phyloP scores from a whole-genome alignment of 1,139 yeast species.

The Blastobotrys illinoisensis region DNA sequence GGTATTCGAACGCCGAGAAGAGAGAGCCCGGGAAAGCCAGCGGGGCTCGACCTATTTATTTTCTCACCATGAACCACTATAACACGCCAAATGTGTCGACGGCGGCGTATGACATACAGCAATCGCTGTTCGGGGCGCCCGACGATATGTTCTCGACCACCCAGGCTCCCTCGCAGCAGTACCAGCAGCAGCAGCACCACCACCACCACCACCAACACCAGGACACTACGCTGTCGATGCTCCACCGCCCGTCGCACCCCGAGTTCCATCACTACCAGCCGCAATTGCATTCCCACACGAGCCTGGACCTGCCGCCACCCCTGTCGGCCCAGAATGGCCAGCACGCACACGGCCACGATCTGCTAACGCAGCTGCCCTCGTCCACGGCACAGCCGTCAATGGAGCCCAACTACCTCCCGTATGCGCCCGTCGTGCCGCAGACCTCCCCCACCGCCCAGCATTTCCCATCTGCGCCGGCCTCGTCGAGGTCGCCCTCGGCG shows the following conservation, averaged over 20 bases:
- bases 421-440: neutral
- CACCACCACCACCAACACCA: neutral
- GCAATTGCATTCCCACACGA: neutral
- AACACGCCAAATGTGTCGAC: neutral
- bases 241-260: neutral
- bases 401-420: neutral
- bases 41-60: too few relatives aligned
- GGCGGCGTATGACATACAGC: neutral
- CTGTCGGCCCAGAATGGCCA: neutral
- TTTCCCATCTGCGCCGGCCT: neutral
- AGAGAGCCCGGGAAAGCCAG: too few relatives aligned
- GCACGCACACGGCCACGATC: neutral
- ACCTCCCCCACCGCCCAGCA: neutral
- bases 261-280: neutral
- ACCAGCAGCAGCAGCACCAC: neutral
- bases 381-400: neutral
- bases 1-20: too few relatives aligned
- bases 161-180: neutral
- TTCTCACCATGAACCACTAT: neutral
- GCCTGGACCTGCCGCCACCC: neutral
- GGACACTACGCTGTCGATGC: neutral
- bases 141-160: neutral
- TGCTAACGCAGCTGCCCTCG: neutral
- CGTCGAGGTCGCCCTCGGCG: conserved; percentile 3
- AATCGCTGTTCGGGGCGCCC: neutral